Conservation (phyloP, 176 grass and related monocot genomes). For the Cocos nucifera region DNA sequence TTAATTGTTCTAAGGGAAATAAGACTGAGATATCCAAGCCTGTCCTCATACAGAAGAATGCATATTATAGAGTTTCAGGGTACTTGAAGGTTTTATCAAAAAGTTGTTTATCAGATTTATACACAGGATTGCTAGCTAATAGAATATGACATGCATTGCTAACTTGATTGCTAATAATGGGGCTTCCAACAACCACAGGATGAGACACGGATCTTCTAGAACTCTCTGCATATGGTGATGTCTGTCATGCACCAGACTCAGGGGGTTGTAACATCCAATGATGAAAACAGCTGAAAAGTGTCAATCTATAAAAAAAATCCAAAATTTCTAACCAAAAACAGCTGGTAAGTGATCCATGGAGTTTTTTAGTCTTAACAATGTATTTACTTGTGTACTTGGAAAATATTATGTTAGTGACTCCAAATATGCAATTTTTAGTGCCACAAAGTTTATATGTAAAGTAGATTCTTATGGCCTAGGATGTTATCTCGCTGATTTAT, state of each 20-base stretch:
- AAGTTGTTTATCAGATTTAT: neutral
- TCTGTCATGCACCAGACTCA: conserved; percentile 13
- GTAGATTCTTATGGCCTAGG: too few species aligned
- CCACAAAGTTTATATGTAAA: too few species aligned
- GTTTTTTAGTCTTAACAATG: too few species aligned
- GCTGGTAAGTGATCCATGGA: too few species aligned
- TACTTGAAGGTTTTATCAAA: conserved; percentile 4
- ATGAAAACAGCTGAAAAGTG: conserved; percentile 22
- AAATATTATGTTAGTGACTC: too few species aligned
- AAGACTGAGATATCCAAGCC: conserved; percentile 79
- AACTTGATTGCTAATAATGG: neutral
- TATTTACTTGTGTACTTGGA: too few species aligned
- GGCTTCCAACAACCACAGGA: conserved; percentile 31
- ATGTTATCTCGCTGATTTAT: too few species aligned
- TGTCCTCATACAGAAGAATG: conserved; percentile 81
- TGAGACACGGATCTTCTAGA: conserved; percentile 88
- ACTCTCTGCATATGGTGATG: conserved; percentile 80
- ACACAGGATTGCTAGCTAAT: too few species aligned
- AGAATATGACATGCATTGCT: too few species aligned
- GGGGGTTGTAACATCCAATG: conserved; percentile 55
- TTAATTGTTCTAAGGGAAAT: conserved; percentile 89
- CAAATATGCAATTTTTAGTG: too few species aligned
- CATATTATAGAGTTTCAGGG: conserved; percentile 90
- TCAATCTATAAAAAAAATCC: neutral
- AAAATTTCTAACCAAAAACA: neutral